These are phyloP conservation scores for Malus sylvestris DNA, from an alignment of 306 rosid species.

Conservation along the genomic window DNA sequence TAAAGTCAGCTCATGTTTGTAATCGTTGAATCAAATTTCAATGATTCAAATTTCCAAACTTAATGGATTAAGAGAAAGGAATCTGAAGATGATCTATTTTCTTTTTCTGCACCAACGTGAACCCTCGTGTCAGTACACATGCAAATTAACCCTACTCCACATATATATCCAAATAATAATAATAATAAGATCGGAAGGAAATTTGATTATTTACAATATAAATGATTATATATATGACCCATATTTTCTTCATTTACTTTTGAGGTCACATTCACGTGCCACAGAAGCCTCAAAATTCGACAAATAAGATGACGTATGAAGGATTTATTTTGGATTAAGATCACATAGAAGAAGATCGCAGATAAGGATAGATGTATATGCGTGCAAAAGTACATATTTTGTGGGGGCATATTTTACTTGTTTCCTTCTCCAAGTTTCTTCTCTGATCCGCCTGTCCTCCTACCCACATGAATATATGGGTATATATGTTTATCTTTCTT, in stretches of 20 bases:
- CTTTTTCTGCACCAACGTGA: not conserved
- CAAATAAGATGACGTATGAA: slow-evolving; percentile 7
- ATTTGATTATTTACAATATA: not conserved
- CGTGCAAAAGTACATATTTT: slow-evolving; percentile 4
- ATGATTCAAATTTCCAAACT: rapidly evolving
- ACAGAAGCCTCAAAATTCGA: slow-evolving; percentile 15
- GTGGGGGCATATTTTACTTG: slow-evolving; percentile 23
- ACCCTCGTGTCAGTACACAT: not conserved
- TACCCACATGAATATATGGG: too few relatives aligned
- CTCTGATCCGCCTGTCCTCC: too few relatives aligned
- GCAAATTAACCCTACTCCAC: not conserved
- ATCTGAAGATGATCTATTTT: too few relatives aligned
- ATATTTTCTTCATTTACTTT: not conserved
- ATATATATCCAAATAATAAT: too few relatives aligned
- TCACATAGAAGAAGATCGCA: slow-evolving; percentile 29
- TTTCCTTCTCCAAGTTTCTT: slow-evolving; percentile 20
- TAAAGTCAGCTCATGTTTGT: too few relatives aligned
- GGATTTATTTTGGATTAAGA: not conserved
- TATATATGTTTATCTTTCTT: too few relatives aligned
- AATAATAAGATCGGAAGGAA: not conserved
- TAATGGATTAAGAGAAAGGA: too few relatives aligned
- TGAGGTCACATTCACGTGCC: slow-evolving; percentile 8
- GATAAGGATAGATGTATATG: slow-evolving; percentile 27
- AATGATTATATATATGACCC: not conserved
- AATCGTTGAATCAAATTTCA: too few relatives aligned